Conservation (phyloP, 768 basidiomycete genomes). For the Auricularia cornea region DNA sequence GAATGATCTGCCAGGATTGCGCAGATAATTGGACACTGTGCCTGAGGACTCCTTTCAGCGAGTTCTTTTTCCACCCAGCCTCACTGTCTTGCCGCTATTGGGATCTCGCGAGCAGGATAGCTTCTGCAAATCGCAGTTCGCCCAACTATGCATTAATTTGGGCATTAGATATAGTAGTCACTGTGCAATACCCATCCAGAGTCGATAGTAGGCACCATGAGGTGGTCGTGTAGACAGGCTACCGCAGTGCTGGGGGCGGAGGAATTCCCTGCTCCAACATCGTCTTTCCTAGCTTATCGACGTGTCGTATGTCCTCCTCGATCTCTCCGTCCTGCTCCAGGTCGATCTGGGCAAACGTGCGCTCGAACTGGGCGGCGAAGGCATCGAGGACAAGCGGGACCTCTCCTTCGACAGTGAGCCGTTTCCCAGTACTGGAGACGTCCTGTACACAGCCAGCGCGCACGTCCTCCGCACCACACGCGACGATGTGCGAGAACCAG, state of each 20-base stretch:
- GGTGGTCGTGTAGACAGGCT: too few species aligned
- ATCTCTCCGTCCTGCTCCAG: neutral
- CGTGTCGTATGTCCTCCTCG: neutral
- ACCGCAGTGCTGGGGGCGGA: neutral
- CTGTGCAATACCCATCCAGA: too few species aligned
- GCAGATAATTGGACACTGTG: too few species aligned
- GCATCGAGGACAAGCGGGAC: neutral
- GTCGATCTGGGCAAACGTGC: neutral
- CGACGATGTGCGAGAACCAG: slow-evolving; percentile 87
- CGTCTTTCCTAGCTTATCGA: neutral
- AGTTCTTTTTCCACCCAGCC: too few species aligned
- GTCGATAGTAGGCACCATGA: too few species aligned
- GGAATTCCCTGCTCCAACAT: neutral
- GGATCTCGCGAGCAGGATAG: too few species aligned
- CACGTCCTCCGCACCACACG: slow-evolving; percentile 84
- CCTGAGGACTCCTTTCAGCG: too few species aligned
- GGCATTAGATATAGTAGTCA: too few species aligned
- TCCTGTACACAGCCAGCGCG: slow-evolving; percentile 45
- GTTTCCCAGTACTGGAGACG: neutral
- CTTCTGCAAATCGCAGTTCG: too few species aligned
- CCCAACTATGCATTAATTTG: too few species aligned
- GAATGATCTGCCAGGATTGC: too few species aligned
- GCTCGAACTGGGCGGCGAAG: neutral
- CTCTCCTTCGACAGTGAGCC: neutral
- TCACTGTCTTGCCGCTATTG: too few species aligned